phyloP scores from a whole-genome alignment of 1,284 basidiomycete genomes.

The Ceratobasidium sp. region DNA sequence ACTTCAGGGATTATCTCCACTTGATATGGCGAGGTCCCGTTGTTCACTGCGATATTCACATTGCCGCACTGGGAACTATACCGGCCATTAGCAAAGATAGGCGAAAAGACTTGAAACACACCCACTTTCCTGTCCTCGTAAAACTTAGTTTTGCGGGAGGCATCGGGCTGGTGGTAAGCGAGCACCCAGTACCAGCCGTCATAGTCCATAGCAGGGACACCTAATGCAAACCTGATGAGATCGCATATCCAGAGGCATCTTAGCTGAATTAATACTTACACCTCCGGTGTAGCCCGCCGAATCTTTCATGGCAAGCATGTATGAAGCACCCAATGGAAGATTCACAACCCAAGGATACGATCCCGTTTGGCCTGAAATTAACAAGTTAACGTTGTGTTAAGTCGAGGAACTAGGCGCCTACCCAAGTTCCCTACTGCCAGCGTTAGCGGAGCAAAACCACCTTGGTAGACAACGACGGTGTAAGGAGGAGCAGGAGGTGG shows the following conservation, averaged over 20 bases:
- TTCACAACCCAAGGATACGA: conserved; percentile 24
- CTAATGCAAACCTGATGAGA: not conserved
- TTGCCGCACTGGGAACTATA: conserved; percentile 19
- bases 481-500: conserved; percentile 18
- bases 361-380: not conserved
- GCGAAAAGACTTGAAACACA: not conserved
- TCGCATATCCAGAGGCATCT: not conserved
- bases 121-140: conserved; percentile 9
- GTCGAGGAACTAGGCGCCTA: not conserved
- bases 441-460: conserved; percentile 2
- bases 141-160: not conserved
- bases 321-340: not conserved
- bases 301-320: conserved; percentile 31
- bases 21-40: conserved; percentile 15
- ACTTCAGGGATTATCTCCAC: conserved; percentile 21
- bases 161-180: conserved; percentile 2
- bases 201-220: conserved; percentile 1
- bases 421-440: conserved; percentile 23
- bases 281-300: conserved; percentile 19
- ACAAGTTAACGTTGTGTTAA: not conserved
- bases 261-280: not conserved
- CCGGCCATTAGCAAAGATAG: not conserved
- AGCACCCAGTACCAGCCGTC: conserved; percentile 8
- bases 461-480: conserved; percentile 11
- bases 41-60: not conserved